These are phyloP conservation scores for Clohesyomyces aquaticus DNA, from an alignment of 495 filamentous ascomycete species.

Conservation along the genomic window DNA sequence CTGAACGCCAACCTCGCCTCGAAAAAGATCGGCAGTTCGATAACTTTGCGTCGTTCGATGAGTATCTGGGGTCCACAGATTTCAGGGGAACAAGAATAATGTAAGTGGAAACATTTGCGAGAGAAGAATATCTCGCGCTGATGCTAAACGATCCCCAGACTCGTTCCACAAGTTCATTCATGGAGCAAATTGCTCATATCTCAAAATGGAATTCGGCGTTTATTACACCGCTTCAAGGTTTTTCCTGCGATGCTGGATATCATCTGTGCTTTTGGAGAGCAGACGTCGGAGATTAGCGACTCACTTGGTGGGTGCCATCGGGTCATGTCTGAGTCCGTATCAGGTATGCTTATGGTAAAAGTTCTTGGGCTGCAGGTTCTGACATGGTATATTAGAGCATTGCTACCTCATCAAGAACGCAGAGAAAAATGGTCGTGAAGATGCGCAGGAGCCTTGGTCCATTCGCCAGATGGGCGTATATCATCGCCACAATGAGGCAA, in stretches of 20 bases:
- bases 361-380: too few species aligned
- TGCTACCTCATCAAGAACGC: conserved; percentile 27
- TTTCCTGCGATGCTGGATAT: conserved; percentile 25
- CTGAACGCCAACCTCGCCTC: too few species aligned
- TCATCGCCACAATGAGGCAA: conserved; percentile 7
- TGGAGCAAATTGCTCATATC: conserved; percentile 24
- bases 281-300: conserved; percentile 15
- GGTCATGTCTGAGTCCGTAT: neutral
- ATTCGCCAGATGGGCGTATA: conserved; percentile 27
- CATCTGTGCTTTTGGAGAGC: conserved; percentile 22
- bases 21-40: conserved; percentile 7
- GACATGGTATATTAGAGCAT: conserved; percentile 1
- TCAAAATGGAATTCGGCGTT: conserved; percentile 8
- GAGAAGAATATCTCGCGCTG: neutral
- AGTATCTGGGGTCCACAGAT: conserved; percentile 4
- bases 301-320: conserved; percentile 22
- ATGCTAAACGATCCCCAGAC: conserved; percentile 5
- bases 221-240: conserved; percentile 6
- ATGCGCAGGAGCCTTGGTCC: conserved; percentile 24
- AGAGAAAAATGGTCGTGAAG: conserved; percentile 24
- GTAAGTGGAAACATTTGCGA: neutral
- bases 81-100: conserved; percentile 21
- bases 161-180: conserved; percentile 20
- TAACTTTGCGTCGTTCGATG: neutral
- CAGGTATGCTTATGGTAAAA: too few species aligned